Evolutionary conservation across 202 grass and related monocot species (phyloP).

Genomic region (Eragrostis tef): DNA sequence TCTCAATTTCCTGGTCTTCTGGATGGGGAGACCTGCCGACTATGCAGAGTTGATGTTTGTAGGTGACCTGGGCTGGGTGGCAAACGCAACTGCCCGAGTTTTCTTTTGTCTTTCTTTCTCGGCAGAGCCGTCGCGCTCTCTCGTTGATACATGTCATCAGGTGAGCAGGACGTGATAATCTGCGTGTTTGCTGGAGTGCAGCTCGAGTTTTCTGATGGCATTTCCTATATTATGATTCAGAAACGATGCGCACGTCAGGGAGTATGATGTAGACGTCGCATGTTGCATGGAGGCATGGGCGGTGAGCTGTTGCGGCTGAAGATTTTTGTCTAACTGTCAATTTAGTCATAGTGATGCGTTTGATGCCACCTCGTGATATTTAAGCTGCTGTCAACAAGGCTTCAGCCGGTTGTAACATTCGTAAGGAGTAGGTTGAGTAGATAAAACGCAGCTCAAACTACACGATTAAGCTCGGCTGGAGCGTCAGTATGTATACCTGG

Average conservation of each 20-base stretch:
- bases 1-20: not conserved
- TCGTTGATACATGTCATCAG: not conserved
- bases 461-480: too few relatives aligned
- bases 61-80: slow-evolving; percentile 15
- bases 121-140: not conserved
- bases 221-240: not conserved
- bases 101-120: too few relatives aligned
- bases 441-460: too few relatives aligned
- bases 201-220: not conserved
- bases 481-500: too few relatives aligned
- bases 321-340: slow-evolving; percentile 3
- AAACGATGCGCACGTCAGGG: not conserved
- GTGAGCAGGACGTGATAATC: not conserved
- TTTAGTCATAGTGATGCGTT: not conserved
- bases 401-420: too few relatives aligned
- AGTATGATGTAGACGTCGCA: not conserved
- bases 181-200: not conserved
- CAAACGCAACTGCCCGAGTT: not conserved
- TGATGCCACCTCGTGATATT: too few relatives aligned
- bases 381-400: too few relatives aligned
- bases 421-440: too few relatives aligned
- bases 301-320: not conserved
- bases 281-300: not conserved
- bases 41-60: not conserved
- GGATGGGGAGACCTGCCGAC: slow-evolving; percentile 11